phyloP scores from a whole-genome alignment of 1,284 basidiomycete genomes.

The Puccinia horiana region DNA sequence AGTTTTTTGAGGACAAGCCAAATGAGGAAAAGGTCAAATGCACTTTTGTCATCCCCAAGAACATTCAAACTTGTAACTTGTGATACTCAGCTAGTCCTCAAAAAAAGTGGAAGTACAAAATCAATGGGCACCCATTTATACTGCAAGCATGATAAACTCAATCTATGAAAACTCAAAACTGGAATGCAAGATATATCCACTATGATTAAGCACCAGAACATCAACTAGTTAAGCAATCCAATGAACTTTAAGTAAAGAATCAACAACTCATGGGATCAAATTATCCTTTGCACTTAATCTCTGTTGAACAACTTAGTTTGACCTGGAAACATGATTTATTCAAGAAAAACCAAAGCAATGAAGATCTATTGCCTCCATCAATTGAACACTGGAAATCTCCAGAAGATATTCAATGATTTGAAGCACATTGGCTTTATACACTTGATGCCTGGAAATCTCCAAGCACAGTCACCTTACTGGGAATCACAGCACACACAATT shows the following conservation, averaged over 20 bases:
- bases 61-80: too few species aligned
- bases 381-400: too few species aligned
- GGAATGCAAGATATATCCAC: background rate
- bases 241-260: too few species aligned
- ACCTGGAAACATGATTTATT: background rate
- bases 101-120: background rate
- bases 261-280: too few species aligned
- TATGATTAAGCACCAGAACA: background rate
- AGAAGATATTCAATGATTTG: background rate
- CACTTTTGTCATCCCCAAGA: too few species aligned
- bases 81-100: background rate
- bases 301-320: background rate
- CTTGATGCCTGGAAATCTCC: conserved; percentile 9
- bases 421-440: too few species aligned
- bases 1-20: too few species aligned
- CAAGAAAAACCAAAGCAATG: background rate
- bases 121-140: too few species aligned
- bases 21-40: too few species aligned
- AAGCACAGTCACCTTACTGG: background rate
- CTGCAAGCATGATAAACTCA: background rate
- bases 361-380: background rate
- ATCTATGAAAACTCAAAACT: background rate
- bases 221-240: background rate
- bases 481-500: background rate
- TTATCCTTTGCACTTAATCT: background rate